A percentile compares a stretch with the other conserved stretches of the same genome.
phyloP scores from a whole-genome alignment of 2,329 filamentous ascomycete genomes.

The Fusarium torulosum region DNA sequence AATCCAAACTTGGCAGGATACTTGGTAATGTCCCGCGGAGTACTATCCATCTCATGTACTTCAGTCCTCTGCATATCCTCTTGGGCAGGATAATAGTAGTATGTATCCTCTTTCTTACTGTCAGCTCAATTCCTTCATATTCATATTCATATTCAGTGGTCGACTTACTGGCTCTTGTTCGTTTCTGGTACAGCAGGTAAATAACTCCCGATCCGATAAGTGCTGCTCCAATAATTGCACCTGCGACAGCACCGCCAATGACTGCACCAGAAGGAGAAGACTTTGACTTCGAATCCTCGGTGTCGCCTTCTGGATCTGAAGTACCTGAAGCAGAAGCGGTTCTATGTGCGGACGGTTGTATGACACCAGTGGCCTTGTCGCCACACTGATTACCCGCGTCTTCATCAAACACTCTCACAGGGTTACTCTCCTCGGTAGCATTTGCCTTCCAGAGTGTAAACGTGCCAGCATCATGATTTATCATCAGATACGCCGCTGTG shows the following conservation, averaged over 20 bases:
- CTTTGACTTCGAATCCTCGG: not conserved
- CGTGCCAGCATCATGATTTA: conserved; percentile 50
- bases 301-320: not conserved
- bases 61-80: conserved; percentile 11
- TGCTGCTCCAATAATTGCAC: not conserved
- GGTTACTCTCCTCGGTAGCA: conserved; percentile 31
- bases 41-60: conserved; percentile 13
- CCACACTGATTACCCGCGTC: conserved; percentile 16
- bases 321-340: not conserved
- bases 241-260: conserved; percentile 24
- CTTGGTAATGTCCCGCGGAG: not conserved
- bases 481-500: conserved; percentile 54
- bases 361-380: conserved; percentile 11
- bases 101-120: not conserved
- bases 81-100: conserved; percentile 10
- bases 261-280: conserved; percentile 9
- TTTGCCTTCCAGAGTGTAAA: conserved; percentile 55
- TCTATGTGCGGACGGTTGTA: conserved; percentile 21
- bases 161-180: not conserved
- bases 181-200: conserved; percentile 2
- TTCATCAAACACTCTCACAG: conserved; percentile 24
- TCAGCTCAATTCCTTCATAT: not conserved
- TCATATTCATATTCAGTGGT: too few relatives aligned
- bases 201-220: conserved; percentile 12
- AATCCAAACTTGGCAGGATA: not conserved